phyloP scores from a whole-genome alignment of 805 yeast genomes.

The Blastobotrys terrestris region DNA sequence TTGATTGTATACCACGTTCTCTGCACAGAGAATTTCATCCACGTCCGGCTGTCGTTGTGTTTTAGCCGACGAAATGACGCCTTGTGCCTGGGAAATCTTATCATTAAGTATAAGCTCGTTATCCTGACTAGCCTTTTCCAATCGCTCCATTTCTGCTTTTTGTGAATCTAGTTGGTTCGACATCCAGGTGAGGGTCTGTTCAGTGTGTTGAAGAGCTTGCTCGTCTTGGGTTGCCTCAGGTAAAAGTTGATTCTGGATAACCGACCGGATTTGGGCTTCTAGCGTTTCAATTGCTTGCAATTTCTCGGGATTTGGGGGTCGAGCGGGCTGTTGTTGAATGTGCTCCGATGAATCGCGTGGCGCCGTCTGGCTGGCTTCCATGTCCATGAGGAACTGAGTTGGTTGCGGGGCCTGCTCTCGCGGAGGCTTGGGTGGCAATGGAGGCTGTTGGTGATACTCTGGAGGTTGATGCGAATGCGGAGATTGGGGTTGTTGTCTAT shows the following conservation, averaged over 20 bases:
- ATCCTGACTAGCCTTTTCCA: conserved; percentile 24
- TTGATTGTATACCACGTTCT: conserved; percentile 52
- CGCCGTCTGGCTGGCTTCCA: not conserved
- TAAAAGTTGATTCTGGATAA: conserved; percentile 22
- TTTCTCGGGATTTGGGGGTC: conserved; percentile 38
- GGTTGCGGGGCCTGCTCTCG: not conserved
- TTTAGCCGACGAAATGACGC: conserved; percentile 31
- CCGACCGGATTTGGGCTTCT: conserved; percentile 20
- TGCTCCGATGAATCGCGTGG: not conserved
- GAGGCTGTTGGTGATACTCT: not conserved
- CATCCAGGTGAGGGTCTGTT: conserved; percentile 33
- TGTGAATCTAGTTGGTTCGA: conserved; percentile 34
- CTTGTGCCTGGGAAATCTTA: conserved; percentile 28
- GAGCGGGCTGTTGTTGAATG: conserved; percentile 4
- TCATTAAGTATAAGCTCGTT: conserved; percentile 29
- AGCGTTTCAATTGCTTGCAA: conserved; percentile 23
- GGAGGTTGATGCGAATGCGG: conserved; percentile 1
- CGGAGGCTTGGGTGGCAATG: conserved; percentile 3
- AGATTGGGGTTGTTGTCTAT: conserved; percentile 3
- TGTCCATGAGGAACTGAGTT: not conserved
- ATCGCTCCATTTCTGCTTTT: conserved; percentile 23
- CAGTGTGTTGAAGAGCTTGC: conserved; percentile 29
- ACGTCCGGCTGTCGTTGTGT: conserved; percentile 31
- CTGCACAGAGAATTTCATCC: conserved; percentile 44
- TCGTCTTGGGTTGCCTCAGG: conserved; percentile 24